These are phyloP conservation scores for Tremella fuciformis DNA, from an alignment of 768 basidiomycete genomes.

Conservation along the genomic window DNA sequence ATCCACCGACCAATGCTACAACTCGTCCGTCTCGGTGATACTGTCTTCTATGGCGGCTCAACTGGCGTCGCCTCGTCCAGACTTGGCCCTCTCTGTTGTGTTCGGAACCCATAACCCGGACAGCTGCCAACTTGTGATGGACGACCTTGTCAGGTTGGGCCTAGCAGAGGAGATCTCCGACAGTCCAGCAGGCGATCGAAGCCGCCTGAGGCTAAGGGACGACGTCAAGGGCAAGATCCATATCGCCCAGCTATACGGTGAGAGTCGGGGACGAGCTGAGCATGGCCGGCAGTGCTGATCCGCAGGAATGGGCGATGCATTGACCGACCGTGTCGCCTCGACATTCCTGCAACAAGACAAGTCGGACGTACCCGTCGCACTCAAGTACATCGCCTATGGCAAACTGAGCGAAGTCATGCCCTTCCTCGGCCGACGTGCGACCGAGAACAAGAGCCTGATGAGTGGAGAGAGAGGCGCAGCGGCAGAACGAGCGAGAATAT, in stretches of 20 bases:
- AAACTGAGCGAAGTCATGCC: slow-evolving; percentile 62
- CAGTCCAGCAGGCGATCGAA: not conserved
- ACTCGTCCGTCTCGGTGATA: slow-evolving; percentile 62
- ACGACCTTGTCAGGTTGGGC: slow-evolving; percentile 60
- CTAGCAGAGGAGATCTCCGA: slow-evolving; percentile 54
- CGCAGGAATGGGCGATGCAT: slow-evolving; percentile 77
- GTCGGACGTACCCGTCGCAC: slow-evolving; percentile 63
- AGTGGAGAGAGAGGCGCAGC: slow-evolving; percentile 65
- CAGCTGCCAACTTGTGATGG: slow-evolving; percentile 64
- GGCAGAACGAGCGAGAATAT: slow-evolving; percentile 62
- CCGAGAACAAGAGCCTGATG: slow-evolving; percentile 89
- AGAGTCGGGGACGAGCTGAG: slow-evolving; percentile 26
- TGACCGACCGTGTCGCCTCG: slow-evolving; percentile 68
- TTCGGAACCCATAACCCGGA: slow-evolving; percentile 85
- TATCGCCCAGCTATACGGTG: slow-evolving; percentile 81
- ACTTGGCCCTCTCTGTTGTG: slow-evolving; percentile 62
- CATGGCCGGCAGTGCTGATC: slow-evolving; percentile 57
- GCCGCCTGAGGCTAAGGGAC: slow-evolving; percentile 54
- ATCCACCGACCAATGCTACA: slow-evolving; percentile 68
- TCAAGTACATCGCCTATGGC: slow-evolving; percentile 59
- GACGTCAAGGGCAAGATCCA: slow-evolving; percentile 65
- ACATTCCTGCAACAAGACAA: slow-evolving; percentile 53
- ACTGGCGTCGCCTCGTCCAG: slow-evolving; percentile 22
- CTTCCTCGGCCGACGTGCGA: slow-evolving; percentile 78
- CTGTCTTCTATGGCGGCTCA: slow-evolving; percentile 60